Evolutionary conservation across 2,329 filamentous ascomycete species (phyloP), one percentile per base, ranked within the genome.

Genomic region (Cladophialophora carrionii): DNA sequence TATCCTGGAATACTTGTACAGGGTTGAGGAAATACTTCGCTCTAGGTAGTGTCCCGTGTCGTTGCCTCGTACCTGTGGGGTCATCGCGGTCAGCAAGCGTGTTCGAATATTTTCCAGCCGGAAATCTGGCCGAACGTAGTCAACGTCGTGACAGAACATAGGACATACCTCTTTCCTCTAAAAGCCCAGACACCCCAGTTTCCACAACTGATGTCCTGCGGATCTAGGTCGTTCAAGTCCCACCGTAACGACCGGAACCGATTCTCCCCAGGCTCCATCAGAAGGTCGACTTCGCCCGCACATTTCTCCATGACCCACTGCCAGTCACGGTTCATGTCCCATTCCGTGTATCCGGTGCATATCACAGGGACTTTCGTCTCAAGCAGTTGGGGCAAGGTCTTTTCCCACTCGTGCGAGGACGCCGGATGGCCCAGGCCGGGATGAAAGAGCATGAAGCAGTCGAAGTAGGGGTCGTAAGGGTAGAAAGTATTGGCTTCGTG

Each of bases 121-220:
- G 17, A 14, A 43, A n/a, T 43, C 17, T 8, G 17, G 5, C 37
- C 17, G 37, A 43, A 43, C 3, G n/a, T 20, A 43, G 26, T 29
- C 26, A 29, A 43, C 8, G 5, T n/a, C 37, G 1, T 17, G 37
- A 7, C 17, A 43, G 6, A 43, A 49, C 20, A 32, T 10, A 62
- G 43, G 49, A 72, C 86, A 72, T 85, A 97, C 87, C 94, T 90
- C 87, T 99, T 99, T 72, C 95, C 95, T 79, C 95, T 87, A 82
- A 99, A 99, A 14, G 90, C 92, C 92, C 96, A 99, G 1, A 96
- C 83, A 10, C 95, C 95, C 92, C 92, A 99, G 78, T 99, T 99
- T 62, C 95, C 94, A 74, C 92, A 96, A 72, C 89, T 96, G 68
- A 98, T 83, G 77, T 98, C 95, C 75, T 96, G 91, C 6, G 94